These are phyloP conservation scores for Picea glauca DNA, from an alignment of 75 land plant species.

Conservation along the genomic window DNA sequence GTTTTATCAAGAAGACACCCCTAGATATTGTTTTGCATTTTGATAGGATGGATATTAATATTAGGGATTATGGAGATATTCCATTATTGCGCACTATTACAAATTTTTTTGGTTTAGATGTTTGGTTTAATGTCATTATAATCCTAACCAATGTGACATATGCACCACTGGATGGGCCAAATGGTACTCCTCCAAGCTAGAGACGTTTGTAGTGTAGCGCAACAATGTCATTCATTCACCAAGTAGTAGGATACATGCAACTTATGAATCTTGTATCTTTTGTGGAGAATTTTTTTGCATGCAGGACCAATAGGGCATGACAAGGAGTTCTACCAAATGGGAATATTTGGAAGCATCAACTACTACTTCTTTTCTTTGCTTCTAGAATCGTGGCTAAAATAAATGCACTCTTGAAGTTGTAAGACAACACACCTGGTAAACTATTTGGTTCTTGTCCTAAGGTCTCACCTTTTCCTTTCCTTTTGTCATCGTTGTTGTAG, in stretches of 20 bases:
- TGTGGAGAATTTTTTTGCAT: constrained; percentile 88
- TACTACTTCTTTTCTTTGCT: constrained; percentile 77
- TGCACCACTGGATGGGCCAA: constrained; percentile 94
- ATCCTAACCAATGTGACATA: constrained; percentile 89
- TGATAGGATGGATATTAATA: constrained; percentile 76
- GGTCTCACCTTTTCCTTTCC: constrained; percentile 70
- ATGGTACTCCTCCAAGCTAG: constrained; percentile 85
- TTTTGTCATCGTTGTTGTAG: constrained; percentile 83
- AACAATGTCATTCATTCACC: constrained; percentile 88
- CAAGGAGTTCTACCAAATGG: constrained; percentile 88
- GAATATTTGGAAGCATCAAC: constrained; percentile 76
- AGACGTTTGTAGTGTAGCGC: constrained; percentile 84
- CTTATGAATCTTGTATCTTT: constrained; percentile 92
- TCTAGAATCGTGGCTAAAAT: constrained; percentile 91
- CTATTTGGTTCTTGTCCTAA: constrained; percentile 70
- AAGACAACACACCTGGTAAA: constrained; percentile 65
- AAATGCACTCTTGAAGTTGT: constrained; percentile 72
- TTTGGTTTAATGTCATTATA: constrained; percentile 90
- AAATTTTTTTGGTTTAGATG: constrained; percentile 58
- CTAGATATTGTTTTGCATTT: constrained; percentile 95
- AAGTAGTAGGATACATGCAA: constrained; percentile 88
- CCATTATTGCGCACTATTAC: constrained; percentile 74
- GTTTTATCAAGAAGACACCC: constrained; percentile 56
- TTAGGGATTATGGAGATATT: constrained; percentile 85
- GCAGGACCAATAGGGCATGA: constrained; percentile 74